A percentile compares a stretch with the other conserved stretches of the same genome.
Evolutionary conservation across 805 yeast genomes (phyloP).

Genomic region (Suhomyces canberraensis): DNA sequence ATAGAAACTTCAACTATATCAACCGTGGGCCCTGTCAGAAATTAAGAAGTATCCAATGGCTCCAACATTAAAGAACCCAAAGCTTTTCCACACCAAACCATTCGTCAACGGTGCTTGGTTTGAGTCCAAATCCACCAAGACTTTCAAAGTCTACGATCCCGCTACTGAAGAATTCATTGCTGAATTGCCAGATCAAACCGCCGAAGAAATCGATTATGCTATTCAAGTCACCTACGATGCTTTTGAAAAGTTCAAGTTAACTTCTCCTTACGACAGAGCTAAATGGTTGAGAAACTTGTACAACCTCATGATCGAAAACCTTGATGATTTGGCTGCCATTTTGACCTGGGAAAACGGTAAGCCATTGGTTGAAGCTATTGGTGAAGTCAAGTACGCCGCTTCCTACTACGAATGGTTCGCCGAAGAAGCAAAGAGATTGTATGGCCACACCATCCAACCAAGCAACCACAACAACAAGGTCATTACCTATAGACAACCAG

Average conservation of each 20-base stretch:
- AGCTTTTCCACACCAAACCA: slow-evolving; percentile 30
- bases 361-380: slow-evolving; percentile 49
- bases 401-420: slow-evolving; percentile 44
- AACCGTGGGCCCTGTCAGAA: no score
- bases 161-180: slow-evolving; percentile 36
- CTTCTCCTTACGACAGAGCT: slow-evolving; percentile 50
- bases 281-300: slow-evolving; percentile 48
- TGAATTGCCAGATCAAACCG: slow-evolving; percentile 44
- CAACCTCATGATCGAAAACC: slow-evolving; percentile 51
- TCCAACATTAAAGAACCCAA: slow-evolving; percentile 31
- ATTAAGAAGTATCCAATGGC: no score
- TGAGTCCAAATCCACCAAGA: slow-evolving; percentile 33
- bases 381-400: slow-evolving; percentile 59
- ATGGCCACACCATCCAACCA: slow-evolving; percentile 59
- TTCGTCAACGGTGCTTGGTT: slow-evolving; percentile 40
- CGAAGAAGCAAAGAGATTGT: slow-evolving; percentile 55
- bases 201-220: slow-evolving; percentile 42
- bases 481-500: slow-evolving; percentile 54
- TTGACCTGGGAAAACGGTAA: slow-evolving; percentile 63
- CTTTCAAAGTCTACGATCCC: slow-evolving; percentile 38
- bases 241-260: slow-evolving; percentile 44
- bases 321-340: slow-evolving; percentile 55
- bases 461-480: slow-evolving; percentile 48
- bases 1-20: no score
- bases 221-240: slow-evolving; percentile 47